Evolutionary conservation across 148 eudicot species (phyloP).

Genomic region (Oxyria digyna): DNA sequence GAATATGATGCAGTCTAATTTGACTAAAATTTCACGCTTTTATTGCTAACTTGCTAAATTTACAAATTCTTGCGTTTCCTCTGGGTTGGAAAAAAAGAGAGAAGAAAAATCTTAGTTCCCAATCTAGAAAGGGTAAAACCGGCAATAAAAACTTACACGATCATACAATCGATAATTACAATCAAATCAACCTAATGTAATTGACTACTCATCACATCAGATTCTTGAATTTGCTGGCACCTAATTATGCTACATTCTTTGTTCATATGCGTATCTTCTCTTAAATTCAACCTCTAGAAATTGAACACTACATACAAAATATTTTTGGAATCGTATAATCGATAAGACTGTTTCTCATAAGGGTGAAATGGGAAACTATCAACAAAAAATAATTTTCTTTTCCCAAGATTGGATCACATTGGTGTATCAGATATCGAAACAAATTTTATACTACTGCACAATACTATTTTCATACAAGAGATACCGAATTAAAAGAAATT

Average conservation of each 20-base stretch:
- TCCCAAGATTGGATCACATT: background rate
- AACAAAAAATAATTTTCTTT: too few relatives aligned
- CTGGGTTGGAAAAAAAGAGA: background rate
- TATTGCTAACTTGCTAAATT: background rate
- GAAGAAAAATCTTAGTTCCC: background rate
- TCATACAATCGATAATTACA: background rate
- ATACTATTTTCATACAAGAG: too few relatives aligned
- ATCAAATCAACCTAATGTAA: background rate
- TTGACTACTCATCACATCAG: background rate
- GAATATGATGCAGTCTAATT: background rate
- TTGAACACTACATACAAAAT: too few relatives aligned
- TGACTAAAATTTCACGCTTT: background rate
- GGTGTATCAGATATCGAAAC: background rate
- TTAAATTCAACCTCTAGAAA: too few relatives aligned
- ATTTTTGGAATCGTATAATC: too few relatives aligned
- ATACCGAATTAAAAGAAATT: background rate
- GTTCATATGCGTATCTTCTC: too few relatives aligned
- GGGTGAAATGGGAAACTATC: too few relatives aligned
- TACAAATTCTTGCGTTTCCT: background rate
- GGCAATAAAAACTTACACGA: background rate
- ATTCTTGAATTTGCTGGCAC: background rate
- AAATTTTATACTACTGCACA: background rate
- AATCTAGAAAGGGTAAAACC: background rate
- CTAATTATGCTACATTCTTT: too few relatives aligned
- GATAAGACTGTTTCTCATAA: too few relatives aligned